Evolutionary conservation across 2,329 filamentous ascomycete genomes (phyloP).

Genomic region (Colletotrichum spaethianum): DNA sequence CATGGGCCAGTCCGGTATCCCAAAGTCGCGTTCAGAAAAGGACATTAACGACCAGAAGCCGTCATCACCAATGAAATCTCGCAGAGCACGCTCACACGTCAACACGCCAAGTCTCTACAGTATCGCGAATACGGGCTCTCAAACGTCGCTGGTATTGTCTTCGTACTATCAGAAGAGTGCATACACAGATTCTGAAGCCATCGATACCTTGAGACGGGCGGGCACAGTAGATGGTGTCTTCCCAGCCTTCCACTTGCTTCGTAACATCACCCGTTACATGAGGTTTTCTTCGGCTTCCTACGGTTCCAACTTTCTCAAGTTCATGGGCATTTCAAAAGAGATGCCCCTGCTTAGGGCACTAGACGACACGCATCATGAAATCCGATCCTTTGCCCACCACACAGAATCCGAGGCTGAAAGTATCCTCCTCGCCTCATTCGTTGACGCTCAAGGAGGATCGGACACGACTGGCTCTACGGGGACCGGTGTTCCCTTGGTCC

Average conservation of each 20-base stretch:
- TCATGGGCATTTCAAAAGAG: slow-evolving; percentile 72
- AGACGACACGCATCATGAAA: slow-evolving; percentile 70
- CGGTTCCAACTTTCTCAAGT: slow-evolving; percentile 73
- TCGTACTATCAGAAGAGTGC: slow-evolving; percentile 64
- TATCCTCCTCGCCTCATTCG: slow-evolving; percentile 78
- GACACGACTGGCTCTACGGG: slow-evolving; percentile 75
- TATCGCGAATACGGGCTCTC: slow-evolving; percentile 68
- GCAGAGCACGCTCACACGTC: slow-evolving; percentile 51
- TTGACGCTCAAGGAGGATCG: slow-evolving; percentile 77
- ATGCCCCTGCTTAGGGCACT: slow-evolving; percentile 57
- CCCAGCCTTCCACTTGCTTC: slow-evolving; percentile 70
- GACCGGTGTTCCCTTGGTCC: slow-evolving; percentile 78
- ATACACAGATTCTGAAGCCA: slow-evolving; percentile 63
- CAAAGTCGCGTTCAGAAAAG: slow-evolving; percentile 53
- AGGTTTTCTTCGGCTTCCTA: slow-evolving; percentile 78
- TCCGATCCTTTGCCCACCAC: slow-evolving; percentile 75
- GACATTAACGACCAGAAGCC: slow-evolving; percentile 45
- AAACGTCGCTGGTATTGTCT: slow-evolving; percentile 67
- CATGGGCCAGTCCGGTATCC: slow-evolving; percentile 47
- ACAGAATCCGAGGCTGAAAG: slow-evolving; percentile 70
- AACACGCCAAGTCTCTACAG: slow-evolving; percentile 73
- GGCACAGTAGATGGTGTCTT: slow-evolving; percentile 72
- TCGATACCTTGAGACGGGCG: slow-evolving; percentile 64
- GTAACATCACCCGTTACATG: slow-evolving; percentile 76
- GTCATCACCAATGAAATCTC: slow-evolving; percentile 40